A percentile compares a stretch with the other conserved stretches of the same genome.
phyloP scores from a whole-genome alignment of 2,329 filamentous ascomycete species.

The Madurella fahalii region DNA sequence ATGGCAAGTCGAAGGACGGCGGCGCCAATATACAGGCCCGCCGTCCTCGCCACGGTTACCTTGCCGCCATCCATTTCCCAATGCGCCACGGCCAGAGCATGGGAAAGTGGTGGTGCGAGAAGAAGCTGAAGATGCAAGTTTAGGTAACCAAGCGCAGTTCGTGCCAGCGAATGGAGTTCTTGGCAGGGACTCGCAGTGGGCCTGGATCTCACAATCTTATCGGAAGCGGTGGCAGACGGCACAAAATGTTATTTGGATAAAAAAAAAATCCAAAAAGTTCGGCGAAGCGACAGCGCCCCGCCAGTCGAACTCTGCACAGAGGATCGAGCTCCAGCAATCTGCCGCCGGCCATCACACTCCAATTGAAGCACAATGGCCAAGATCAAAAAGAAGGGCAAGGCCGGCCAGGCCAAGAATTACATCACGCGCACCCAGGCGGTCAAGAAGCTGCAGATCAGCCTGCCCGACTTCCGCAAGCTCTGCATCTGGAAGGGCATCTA shows the following conservation, averaged over 20 bases:
- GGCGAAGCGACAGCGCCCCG: slow-evolving; percentile 18
- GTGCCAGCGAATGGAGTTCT: background rate
- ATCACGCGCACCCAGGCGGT: slow-evolving; percentile 96
- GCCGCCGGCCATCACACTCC: slow-evolving; percentile 20
- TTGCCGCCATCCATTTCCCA: slow-evolving; percentile 35
- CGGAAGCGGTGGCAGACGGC: slow-evolving; percentile 25
- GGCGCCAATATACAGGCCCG: slow-evolving; percentile 69
- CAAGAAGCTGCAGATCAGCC: slow-evolving; percentile 93
- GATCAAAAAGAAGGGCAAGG: slow-evolving; percentile 88
- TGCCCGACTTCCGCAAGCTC: slow-evolving; percentile 94
- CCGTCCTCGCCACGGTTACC: slow-evolving; percentile 44
- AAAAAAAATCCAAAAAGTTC: slow-evolving; percentile 23
- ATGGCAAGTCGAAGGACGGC: slow-evolving; percentile 75
- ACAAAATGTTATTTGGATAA: slow-evolving; percentile 27
- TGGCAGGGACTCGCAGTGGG: slow-evolving; percentile 13
- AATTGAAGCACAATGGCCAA: slow-evolving; percentile 54
- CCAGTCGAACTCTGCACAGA: slow-evolving; percentile 11
- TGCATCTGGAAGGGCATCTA: slow-evolving; percentile 99
- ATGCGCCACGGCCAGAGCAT: slow-evolving; percentile 25
- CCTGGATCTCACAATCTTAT: slow-evolving; percentile 18
- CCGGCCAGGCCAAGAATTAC: slow-evolving; percentile 96
- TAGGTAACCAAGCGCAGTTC: background rate
- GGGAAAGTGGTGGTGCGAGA: slow-evolving; percentile 3
- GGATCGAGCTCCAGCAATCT: slow-evolving; percentile 1
- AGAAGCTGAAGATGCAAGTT: background rate